Percentiles rank a stretch among this genome's conserved stretches.
These are phyloP conservation scores for Paraphaeosphaeria sporulosa DNA, from an alignment of 2,329 filamentous ascomycete species.

Conservation along the genomic window DNA sequence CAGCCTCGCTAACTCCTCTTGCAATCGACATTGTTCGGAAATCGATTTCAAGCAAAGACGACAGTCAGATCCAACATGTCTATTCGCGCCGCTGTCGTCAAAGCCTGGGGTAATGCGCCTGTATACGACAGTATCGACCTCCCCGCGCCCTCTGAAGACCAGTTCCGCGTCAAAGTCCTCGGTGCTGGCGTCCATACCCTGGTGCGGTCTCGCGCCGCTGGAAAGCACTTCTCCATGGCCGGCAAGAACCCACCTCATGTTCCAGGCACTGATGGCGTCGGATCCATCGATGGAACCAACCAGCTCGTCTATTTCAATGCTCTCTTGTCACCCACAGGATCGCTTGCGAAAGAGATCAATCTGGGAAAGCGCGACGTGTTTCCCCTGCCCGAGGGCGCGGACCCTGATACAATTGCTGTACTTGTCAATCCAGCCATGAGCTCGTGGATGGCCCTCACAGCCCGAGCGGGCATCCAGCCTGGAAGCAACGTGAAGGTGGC, in stretches of 20 bases:
- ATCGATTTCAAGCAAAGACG: neutral
- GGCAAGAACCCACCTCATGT: slow-evolving; percentile 59
- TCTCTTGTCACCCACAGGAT: slow-evolving; percentile 51
- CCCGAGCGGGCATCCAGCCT: slow-evolving; percentile 50
- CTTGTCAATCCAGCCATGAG: slow-evolving; percentile 64
- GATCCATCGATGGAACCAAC: slow-evolving; percentile 54
- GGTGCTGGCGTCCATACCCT: slow-evolving; percentile 62
- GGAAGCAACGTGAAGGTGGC: slow-evolving; percentile 57
- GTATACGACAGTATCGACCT: slow-evolving; percentile 45
- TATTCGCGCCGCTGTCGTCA: slow-evolving; percentile 52
- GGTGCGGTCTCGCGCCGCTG: slow-evolving; percentile 61
- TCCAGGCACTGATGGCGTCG: slow-evolving; percentile 63
- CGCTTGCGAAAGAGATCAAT: slow-evolving; percentile 59
- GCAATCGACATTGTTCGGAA: neutral
- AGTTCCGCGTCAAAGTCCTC: slow-evolving; percentile 61
- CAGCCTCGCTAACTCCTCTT: neutral
- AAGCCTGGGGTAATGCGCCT: slow-evolving; percentile 49
- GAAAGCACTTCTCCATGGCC: slow-evolving; percentile 63
- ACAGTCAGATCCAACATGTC: slow-evolving; percentile 26
- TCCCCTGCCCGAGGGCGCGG: slow-evolving; percentile 55
- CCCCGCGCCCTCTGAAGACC: slow-evolving; percentile 46
- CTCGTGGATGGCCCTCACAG: slow-evolving; percentile 65
- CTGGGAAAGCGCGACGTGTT: slow-evolving; percentile 51
- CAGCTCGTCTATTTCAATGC: slow-evolving; percentile 59
- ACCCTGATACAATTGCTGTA: slow-evolving; percentile 61